Conservation (phyloP, 2,329 filamentous ascomycete genomes). For the Apiospora pterosperma region DNA sequence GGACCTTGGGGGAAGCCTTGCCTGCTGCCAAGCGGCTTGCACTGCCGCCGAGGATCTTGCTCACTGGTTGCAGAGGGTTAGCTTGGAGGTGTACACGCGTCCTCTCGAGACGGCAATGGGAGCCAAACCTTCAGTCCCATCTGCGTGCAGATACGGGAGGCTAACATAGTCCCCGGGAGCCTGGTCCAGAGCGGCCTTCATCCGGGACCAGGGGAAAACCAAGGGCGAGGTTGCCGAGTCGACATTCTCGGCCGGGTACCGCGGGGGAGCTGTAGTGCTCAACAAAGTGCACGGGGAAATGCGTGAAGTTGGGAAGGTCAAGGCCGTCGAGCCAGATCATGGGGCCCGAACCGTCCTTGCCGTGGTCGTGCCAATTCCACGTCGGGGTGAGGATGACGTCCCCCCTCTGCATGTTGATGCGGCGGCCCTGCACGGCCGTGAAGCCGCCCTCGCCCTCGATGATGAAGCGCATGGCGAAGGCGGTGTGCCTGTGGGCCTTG, state of each 20-base stretch:
- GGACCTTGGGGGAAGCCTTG: conserved; percentile 30
- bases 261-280: conserved; percentile 40
- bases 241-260: conserved; percentile 37
- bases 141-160: conserved; percentile 28
- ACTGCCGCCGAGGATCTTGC: conserved; percentile 41
- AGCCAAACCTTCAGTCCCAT: conserved; percentile 26
- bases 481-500: conserved; percentile 48
- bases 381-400: conserved; percentile 53
- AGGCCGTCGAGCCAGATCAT: conserved; percentile 57
- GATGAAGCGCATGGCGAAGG: conserved; percentile 53
- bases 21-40: conserved; percentile 41
- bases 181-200: conserved; percentile 39
- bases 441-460: conserved; percentile 52
- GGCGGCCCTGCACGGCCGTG: conserved; percentile 48
- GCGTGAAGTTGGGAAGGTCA: conserved; percentile 46
- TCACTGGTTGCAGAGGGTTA: conserved; percentile 26
- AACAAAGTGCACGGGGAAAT: conserved; percentile 51
- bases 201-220: conserved; percentile 45
- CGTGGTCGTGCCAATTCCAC: conserved; percentile 56
- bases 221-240: conserved; percentile 31
- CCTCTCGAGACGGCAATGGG: background rate
- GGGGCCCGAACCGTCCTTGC: conserved; percentile 47
- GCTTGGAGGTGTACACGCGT: background rate
- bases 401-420: conserved; percentile 46
- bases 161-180: conserved; percentile 22